Base-by-base conservation (phyloP, 2,329 filamentous ascomycete species). In the Cercospora sp. region DNA sequence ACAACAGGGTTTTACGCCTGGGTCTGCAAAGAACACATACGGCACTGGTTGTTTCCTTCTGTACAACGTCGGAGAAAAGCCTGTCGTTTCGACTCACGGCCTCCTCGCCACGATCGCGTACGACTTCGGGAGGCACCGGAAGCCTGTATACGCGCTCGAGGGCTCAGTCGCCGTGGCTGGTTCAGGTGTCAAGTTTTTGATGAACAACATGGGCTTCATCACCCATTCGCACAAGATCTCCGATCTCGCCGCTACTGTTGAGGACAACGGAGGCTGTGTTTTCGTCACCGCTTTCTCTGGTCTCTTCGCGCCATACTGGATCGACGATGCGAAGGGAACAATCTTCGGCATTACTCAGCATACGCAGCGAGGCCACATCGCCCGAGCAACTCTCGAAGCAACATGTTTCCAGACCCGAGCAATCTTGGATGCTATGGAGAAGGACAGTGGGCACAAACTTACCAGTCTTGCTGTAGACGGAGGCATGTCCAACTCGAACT, bases 381-480 rank as follows among this genome's bases (percentile, higher is more conserved):
- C 92, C 57, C 89, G 93, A 70, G 93, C 93, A 42, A 96, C 93
- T 0, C 87, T 97, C 63, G 93, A 97, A 81, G 93, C 93, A 4
- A 94, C 92, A 39, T 96, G 93, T 82, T 96, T 92, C 83, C 93
- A 97, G 80, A 96, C 92, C 20, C 93, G 93, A 75, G 93, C 93
- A n/a, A 96, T 97, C 74, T 86, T 97, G 20, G 90, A 95, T 76
- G 92, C 93, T 69, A 97, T 97, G 93, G 92, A 91, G 76, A 89
- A 90, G 74, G 93, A 96, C 80, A 93, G 90, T 64, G 89, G 89
- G 31, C 89, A 94, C 77, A 87, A 88, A 72, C 86, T 97, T 31
- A 85, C 87, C 67, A 87, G 89, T 71, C 84, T 97, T 53, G 90
- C 91, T 42, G 93, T 96, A 53, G 93, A 97, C 76, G 93, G 93